Base-by-base conservation (phyloP, 805 yeast genomes). In the Wickerhamiella alocasiicola region DNA sequence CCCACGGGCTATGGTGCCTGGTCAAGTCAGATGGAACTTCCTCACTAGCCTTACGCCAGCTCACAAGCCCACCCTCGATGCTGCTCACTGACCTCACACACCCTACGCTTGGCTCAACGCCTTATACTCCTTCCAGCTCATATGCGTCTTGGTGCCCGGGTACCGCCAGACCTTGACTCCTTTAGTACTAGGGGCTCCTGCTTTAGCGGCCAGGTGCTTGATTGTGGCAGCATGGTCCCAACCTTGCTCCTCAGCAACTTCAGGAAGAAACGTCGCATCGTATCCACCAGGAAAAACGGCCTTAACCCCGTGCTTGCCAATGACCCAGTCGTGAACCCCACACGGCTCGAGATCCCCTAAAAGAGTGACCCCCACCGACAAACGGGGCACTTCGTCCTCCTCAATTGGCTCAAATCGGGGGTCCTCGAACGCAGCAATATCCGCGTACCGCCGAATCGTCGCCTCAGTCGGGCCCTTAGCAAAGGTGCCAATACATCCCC, bases 401-500 rank as follows among this genome's bases (percentile, higher is more conserved):
- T 50, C 31, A 7, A 91, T 76, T 0, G 94, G 87, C 1, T 65
- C 51, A 55, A 91, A 91, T 35, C 98, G 62, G 1, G 77, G 56
- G 52, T 91, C 98, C 39, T 81, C 73, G 6, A 84, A 60, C 0
- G 94, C 95, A 2, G 87, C 76, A 27, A 68, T 60, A 13, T 78
- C 40, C 0, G 95, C 67, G 54, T 77, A 88, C 28, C 67, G 65
- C 17, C 62, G 56, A 3, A 85, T 67, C 0, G 91, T 95, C 1
- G 53, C 38, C 13, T 68, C 75, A 2, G 81, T 49, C 0, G 69
- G 65, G 42, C 70, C 56, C 12, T 70, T 61, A 13, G 30, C 27
- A 56, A 91, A 91, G 0, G 95, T 87, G 1, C 98, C 98, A 41
- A 88, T 91, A 55, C 98, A 88, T 0, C 98, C 98, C 31, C 97